Base-by-base conservation (phyloP, 768 basidiomycete genomes). In the Naganishia friedmannii region DNA sequence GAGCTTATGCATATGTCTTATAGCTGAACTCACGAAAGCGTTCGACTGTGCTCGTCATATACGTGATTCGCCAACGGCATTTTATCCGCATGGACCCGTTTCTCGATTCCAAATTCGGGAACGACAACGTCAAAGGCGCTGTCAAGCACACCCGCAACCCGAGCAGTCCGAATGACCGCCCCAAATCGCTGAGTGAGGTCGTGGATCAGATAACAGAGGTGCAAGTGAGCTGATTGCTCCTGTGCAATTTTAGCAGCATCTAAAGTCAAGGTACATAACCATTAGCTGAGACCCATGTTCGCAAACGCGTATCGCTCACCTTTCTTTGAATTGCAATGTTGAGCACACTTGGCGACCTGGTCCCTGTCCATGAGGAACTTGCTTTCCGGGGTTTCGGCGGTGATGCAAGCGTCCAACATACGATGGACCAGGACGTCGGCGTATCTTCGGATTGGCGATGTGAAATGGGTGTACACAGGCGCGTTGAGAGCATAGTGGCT, bases 11-110 rank as follows among this genome's bases (percentile, higher is more conserved):
- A 34, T 26, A 39, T 28, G 23, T 17, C 10, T 6, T 2, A 12
- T 28, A 26, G 53, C 19, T 37, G 15, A 19, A 75, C 77, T 73
- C 58, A 76, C 77, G 78, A 79, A 21, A 99, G 86, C 26, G 89
- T 89, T 82, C 96, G 90, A 2, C 86, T 86, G 82, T 95, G 94
- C 81, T 97, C 95, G 77, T 98, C 94, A 78, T 93, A 93, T 65
- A 97, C 92, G 77, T 93, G 90, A 75, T 95, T 97, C 90, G 96
- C 92, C 70, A 96, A 92, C 29, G 96, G 95, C 92, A 99, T 96
- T 82, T 98, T 93, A 79, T 98, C 96, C 51, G 94, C 92, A 76
- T 98, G 96, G 2, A 98, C 94, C 45, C 96, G 87, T 84, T 99
- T 99, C 84, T 99, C 96, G 74, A 99, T 97, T 37, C 95, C 92